A percentile compares a stretch with the other conserved stretches of the same genome.
Evolutionary conservation across 31 red algal genomes (phyloP).

Genomic region (Odonthalia washingtoniensis): DNA sequence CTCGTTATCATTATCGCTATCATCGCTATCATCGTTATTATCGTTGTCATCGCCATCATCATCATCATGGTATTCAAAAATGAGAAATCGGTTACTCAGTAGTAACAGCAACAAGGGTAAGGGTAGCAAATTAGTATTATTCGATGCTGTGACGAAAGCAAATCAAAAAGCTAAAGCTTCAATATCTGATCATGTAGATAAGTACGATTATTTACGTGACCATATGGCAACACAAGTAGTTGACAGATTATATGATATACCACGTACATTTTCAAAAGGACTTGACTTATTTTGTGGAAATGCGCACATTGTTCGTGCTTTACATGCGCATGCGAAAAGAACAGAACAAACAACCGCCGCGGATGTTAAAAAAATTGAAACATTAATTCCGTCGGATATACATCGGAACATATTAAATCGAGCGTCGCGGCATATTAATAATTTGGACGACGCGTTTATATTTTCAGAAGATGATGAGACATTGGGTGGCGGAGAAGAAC

Average conservation of each 20-base stretch:
- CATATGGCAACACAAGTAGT: constrained; percentile 75
- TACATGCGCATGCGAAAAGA: constrained; percentile 27
- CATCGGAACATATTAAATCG: constrained; percentile 32
- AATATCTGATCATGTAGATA: constrained; percentile 21
- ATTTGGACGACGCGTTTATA: constrained; percentile 30
- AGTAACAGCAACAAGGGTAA: neutral
- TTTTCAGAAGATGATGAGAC: constrained; percentile 31
- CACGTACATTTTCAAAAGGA: constrained; percentile 60
- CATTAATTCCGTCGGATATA: constrained; percentile 15
- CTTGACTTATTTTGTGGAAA: constrained; percentile 88
- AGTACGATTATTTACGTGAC: constrained; percentile 85
- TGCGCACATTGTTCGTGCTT: constrained; percentile 79
- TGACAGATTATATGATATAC: constrained; percentile 89
- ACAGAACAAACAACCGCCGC: neutral
- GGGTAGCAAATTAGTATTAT: constrained; percentile 10
- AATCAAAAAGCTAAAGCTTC: constrained; percentile 80
- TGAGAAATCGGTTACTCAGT: too few relatives aligned
- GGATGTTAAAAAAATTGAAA: neutral
- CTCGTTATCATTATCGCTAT: too few relatives aligned
- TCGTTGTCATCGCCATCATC: too few relatives aligned
- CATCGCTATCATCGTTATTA: too few relatives aligned
- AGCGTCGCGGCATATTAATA: constrained; percentile 16
- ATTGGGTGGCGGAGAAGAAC: constrained; percentile 18
- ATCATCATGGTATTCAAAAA: too few relatives aligned
- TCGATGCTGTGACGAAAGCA: constrained; percentile 78